phyloP scores from a whole-genome alignment of 2,329 filamentous ascomycete species.

The Botrytis cinerea region DNA sequence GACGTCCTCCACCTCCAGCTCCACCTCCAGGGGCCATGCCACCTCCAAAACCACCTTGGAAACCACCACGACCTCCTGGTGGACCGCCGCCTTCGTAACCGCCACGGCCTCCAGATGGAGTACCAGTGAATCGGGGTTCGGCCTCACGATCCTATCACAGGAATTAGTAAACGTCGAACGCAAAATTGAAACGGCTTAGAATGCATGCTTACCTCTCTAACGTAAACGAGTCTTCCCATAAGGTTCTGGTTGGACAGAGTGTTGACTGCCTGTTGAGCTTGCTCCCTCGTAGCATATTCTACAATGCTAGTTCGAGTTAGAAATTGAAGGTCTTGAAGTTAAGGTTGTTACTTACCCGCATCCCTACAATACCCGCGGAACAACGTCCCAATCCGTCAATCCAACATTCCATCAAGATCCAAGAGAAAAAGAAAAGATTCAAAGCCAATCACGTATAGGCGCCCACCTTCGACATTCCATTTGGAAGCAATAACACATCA shows the following conservation, averaged over 20 bases:
- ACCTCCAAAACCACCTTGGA: slow-evolving; percentile 45
- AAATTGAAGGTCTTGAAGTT: background rate
- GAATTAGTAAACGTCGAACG: slow-evolving; percentile 10
- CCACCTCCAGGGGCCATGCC: slow-evolving; percentile 53
- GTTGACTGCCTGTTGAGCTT: slow-evolving; percentile 96
- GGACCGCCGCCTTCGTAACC: slow-evolving; percentile 48
- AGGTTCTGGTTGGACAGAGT: slow-evolving; percentile 99
- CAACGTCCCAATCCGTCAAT: slow-evolving; percentile 98
- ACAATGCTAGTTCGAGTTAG: slow-evolving; percentile 73
- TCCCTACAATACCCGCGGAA: slow-evolving; percentile 93
- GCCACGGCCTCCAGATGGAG: slow-evolving; percentile 63
- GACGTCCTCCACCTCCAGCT: slow-evolving; percentile 69
- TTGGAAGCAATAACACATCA: slow-evolving; percentile 98
- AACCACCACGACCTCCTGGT: slow-evolving; percentile 24
- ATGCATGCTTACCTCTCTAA: slow-evolving; percentile 75
- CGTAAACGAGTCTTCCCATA: slow-evolving; percentile 97
- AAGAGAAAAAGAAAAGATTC: slow-evolving; percentile 55
- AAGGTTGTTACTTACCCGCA: slow-evolving; percentile 80
- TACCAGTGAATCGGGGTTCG: slow-evolving; percentile 88
- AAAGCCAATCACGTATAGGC: slow-evolving; percentile 84
- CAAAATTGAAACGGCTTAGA: background rate
- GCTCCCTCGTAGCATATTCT: slow-evolving; percentile 99
- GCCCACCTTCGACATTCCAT: slow-evolving; percentile 99
- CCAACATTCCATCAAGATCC: slow-evolving; percentile 84
- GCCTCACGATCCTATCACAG: slow-evolving; percentile 83